phyloP scores from a whole-genome alignment of 306 rosid genomes.

The Casuarina glauca region DNA sequence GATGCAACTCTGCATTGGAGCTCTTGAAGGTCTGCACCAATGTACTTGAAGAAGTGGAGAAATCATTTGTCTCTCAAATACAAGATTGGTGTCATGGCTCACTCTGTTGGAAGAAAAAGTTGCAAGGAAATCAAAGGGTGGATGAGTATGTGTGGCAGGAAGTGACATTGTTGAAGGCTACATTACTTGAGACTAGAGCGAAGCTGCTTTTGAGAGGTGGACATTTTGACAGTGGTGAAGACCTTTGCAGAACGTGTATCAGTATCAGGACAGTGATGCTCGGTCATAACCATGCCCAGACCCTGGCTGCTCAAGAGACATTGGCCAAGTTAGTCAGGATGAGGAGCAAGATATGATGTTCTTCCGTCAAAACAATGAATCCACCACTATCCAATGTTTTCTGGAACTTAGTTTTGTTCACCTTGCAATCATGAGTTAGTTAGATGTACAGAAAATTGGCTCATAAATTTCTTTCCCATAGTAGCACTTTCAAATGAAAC shows the following conservation, averaged over 20 bases:
- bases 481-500: neutral
- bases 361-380: constrained; percentile 5
- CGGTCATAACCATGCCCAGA: constrained; percentile 76
- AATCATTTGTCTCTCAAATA: constrained; percentile 80
- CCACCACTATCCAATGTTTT: constrained; percentile 7
- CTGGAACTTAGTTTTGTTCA: constrained; percentile 30
- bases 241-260: constrained; percentile 77
- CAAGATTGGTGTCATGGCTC: constrained; percentile 81
- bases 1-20: constrained; percentile 79
- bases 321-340: constrained; percentile 75
- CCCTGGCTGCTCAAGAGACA: constrained; percentile 90
- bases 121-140: constrained; percentile 57
- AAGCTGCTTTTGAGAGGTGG: constrained; percentile 79
- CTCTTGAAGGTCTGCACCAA: constrained; percentile 82
- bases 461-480: neutral
- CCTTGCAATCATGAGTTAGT: constrained; percentile 26
- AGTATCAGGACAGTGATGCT: constrained; percentile 91
- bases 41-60: constrained; percentile 85
- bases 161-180: constrained; percentile 79
- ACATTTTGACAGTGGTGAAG: constrained; percentile 71
- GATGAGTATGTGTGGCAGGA: constrained; percentile 95
- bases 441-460: constrained; percentile 12
- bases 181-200: constrained; percentile 79
- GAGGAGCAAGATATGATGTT: constrained; percentile 64
- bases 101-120: constrained; percentile 78